phyloP scores from a whole-genome alignment of 352 stramenopile genomes.

The Globisporangium paddicum region DNA sequence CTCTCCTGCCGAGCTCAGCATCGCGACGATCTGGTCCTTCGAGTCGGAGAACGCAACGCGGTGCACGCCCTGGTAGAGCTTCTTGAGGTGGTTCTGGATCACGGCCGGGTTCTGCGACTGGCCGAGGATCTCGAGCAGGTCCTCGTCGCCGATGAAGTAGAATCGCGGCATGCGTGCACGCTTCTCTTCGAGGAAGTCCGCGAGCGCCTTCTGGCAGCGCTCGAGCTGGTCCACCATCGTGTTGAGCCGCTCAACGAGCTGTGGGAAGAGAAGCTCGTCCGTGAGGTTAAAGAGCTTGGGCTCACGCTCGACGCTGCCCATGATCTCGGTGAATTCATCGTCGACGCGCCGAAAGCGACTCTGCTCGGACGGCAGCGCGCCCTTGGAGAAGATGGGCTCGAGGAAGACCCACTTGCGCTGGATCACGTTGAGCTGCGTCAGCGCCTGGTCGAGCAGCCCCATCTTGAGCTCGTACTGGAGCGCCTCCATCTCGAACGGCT shows the following conservation, averaged over 20 bases:
- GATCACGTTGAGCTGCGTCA: slow-evolving; percentile 87
- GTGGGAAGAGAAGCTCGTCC: slow-evolving; percentile 89
- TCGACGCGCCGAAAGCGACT: slow-evolving; percentile 90
- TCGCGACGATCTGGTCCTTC: slow-evolving; percentile 82
- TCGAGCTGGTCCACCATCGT: slow-evolving; percentile 93
- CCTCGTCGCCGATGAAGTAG: slow-evolving; percentile 97
- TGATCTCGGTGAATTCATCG: slow-evolving; percentile 93
- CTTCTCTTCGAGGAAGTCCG: slow-evolving; percentile 95
- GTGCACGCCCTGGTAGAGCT: slow-evolving; percentile 94
- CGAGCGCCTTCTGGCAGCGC: slow-evolving; percentile 91
- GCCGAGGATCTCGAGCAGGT: slow-evolving; percentile 94
- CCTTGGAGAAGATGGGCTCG: slow-evolving; percentile 94
- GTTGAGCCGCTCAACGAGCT: slow-evolving; percentile 69
- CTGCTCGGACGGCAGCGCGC: slow-evolving; percentile 90
- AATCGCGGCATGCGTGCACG: slow-evolving; percentile 92
- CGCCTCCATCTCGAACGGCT: slow-evolving; percentile 90
- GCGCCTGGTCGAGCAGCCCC: slow-evolving; percentile 70
- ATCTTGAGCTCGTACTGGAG: slow-evolving; percentile 91
- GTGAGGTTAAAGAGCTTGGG: slow-evolving; percentile 91
- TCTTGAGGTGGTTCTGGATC: slow-evolving; percentile 95
- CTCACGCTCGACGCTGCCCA: slow-evolving; percentile 82
- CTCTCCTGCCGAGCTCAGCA: slow-evolving; percentile 83
- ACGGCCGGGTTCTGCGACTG: slow-evolving; percentile 90
- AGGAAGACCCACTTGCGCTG: slow-evolving; percentile 97
- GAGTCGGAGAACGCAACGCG: slow-evolving; percentile 87